Base-by-base conservation (phyloP, 345 rosid genomes). In the Heritiera littoralis region DNA sequence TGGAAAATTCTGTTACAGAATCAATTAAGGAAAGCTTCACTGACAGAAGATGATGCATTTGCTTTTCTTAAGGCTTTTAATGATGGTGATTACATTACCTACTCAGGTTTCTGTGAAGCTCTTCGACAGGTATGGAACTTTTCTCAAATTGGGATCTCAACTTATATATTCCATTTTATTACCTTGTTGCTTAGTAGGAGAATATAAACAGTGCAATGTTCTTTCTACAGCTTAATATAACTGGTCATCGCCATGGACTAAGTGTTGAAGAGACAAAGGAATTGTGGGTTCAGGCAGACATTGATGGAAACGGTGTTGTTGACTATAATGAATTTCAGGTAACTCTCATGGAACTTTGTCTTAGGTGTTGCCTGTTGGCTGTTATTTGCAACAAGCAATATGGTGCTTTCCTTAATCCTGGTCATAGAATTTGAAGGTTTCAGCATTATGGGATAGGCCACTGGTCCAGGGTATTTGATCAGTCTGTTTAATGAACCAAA, bases 321-420 rank as follows among this genome's bases (percentile, higher is more conserved):
- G 93, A 92, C 86, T 88, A 88, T 81, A 88, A 89, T 75, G 97
- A 93, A 86, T 95, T 95, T 85, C 92, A 95, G 98, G 98, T 91
- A 88, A 76, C 7, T 14, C 45, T 45, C 14, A 56, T 41, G 66
- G 45, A 82, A 63, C 4, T 64, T 28, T 23, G 43, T 61, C 59
- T 32, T 10, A 4, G 46, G 17, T 54, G 46, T 63, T 30, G 18
- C 41, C 66, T 11, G 18, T 63, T 30, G 18, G 66, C 66, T 11
- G 18, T 64, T 64, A 13, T 32, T 63, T 59, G 4, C 30, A 59
- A 20, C 5, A 20, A 60, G 13, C 35, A 15, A 1, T 35, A 7
- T 14, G 69, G 18, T 65, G 66, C 28, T 65, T 66, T 66, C 9
- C 46, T 14, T 6, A 38, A 38, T 38, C 1, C 9, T 66, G n/a